Evolutionary conservation across 805 yeast species (phyloP), one percentile per base, ranked within the genome.

Genomic region (Yamadazyma paraphyllophila): DNA sequence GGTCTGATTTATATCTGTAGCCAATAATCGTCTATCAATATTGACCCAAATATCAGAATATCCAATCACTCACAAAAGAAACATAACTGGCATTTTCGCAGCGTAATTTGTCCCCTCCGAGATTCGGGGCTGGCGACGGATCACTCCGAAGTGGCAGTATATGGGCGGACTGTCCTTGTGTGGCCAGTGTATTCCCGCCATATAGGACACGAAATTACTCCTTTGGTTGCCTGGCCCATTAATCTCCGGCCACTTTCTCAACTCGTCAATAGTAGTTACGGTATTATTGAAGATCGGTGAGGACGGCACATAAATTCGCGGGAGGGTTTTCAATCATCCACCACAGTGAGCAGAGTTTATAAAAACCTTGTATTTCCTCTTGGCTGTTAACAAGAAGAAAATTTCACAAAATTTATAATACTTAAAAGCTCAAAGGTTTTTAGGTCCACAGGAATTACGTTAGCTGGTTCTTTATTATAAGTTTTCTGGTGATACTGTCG

Each of bases 41-140:
- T 16, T 6, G 24, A 20, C 24, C 24, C 24, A 20, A 20, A 3
- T 20, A 20, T 6, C 6, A 36, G 29, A 20, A 15, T 13, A 40
- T 20, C 36, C 43, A 31, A 31, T 40, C 43, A 32, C 35, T 17
- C 29, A 10, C 16, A 40, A 40, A 30, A 40, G 36, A 40, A 40
- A 40, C 43, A 40, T 40, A 20, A 40, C 17, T 40, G 43, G 43
- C 43, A 40, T 40, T 36, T 16, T 40, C 43, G 43, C 43, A 32
- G 27, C 26, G 27, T 15, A 38, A 27, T 10, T n/a, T 13, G 30
- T 12, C 43, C 36, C 35, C 43, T 40, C 43, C 43, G 43, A 40
- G 20, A 32, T 30, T 40, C 43, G 43, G 43, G 29, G 15, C 27
- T 16, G 11, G 16, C 36, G 10, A 5, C 17, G 36, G 36, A 3